Evolutionary conservation across 805 yeast species (phyloP).

Genomic region (Henningerozyma blattae): DNA sequence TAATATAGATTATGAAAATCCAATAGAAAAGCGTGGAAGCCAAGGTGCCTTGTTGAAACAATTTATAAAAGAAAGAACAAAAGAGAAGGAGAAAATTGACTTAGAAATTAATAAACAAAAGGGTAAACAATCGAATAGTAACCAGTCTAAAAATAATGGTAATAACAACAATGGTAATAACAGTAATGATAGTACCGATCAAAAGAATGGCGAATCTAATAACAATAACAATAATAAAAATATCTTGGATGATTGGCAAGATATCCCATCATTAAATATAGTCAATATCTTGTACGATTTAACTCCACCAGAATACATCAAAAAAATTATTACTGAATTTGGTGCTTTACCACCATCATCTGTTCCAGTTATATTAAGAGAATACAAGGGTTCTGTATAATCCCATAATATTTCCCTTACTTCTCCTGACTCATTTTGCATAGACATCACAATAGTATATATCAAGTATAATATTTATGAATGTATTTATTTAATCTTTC

Average conservation of each 20-base stretch:
- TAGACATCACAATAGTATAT: too few species aligned
- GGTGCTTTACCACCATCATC: constrained; percentile 98
- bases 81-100: constrained; percentile 16
- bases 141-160: constrained; percentile 9
- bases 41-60: constrained; percentile 55
- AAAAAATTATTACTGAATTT: constrained; percentile 89
- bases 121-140: constrained; percentile 15
- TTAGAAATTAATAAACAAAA: constrained; percentile 18
- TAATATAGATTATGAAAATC: constrained; percentile 37
- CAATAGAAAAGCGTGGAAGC: constrained; percentile 36
- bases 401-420: too few species aligned
- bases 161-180: constrained; percentile 1
- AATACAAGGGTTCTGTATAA: constrained; percentile 48
- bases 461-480: too few species aligned
- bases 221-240: constrained; percentile 22
- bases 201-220: constrained; percentile 4
- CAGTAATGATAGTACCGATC: constrained; percentile 6
- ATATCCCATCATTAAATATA: constrained; percentile 50
- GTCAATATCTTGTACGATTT: constrained; percentile 85
- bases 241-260: constrained; percentile 54
- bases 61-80: constrained; percentile 34
- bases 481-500: too few species aligned
- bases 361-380: constrained; percentile 92
- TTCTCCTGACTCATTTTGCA: too few species aligned
- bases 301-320: constrained; percentile 87